Conservation (phyloP, 352 stramenopile genomes). For the Pythium sp. region DNA sequence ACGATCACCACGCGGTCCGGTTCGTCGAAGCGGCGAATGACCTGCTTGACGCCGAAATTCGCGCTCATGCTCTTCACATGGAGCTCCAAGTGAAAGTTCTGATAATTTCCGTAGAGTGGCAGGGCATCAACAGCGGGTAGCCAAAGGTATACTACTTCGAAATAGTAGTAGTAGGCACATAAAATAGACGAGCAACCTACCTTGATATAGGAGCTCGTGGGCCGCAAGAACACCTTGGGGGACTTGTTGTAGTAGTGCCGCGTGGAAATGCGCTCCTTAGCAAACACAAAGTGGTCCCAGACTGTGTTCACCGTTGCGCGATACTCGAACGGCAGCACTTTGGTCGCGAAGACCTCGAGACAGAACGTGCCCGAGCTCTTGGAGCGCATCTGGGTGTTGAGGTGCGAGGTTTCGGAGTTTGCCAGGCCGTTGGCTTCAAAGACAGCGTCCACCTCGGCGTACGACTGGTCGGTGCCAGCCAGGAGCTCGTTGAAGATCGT, state of each 20-base stretch:
- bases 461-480: constrained; percentile 20
- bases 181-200: neutral
- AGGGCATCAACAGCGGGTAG: neutral
- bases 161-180: neutral
- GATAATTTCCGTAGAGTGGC: neutral
- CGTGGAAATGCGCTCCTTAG: constrained; percentile 24
- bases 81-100: constrained; percentile 34
- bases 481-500: constrained; percentile 24
- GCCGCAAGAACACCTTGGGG: constrained; percentile 18
- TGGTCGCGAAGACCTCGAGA: constrained; percentile 30
- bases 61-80: constrained; percentile 27
- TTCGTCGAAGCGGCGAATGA: constrained; percentile 32
- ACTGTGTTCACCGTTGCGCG: constrained; percentile 28
- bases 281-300: constrained; percentile 38
- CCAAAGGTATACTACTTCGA: too few species aligned
- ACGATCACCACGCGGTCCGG: constrained; percentile 43
- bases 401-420: constrained; percentile 19
- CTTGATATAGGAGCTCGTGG: constrained; percentile 13
- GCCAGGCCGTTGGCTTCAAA: constrained; percentile 24
- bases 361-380: constrained; percentile 24
- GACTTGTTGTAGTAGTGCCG: constrained; percentile 32
- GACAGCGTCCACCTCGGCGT: constrained; percentile 23
- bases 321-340: constrained; percentile 30
- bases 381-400: constrained; percentile 25
- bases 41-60: constrained; percentile 38